Percentiles rank a stretch among this genome's conserved stretches.
Conservation (phyloP, 768 basidiomycete species). For the Mycena latifolia region DNA sequence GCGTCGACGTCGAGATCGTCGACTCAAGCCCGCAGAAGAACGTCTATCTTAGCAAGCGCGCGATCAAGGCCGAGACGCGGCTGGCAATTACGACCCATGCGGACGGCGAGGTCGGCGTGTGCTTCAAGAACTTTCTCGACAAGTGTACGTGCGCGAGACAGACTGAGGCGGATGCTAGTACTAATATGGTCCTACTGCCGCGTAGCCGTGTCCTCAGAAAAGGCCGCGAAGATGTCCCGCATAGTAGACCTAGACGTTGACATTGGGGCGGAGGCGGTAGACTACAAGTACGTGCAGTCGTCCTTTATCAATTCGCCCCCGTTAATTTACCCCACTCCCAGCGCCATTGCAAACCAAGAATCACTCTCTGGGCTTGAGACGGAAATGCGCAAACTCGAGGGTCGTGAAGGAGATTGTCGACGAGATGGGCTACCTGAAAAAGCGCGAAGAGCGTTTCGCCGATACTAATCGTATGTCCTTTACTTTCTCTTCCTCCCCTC, state of each 20-base stretch:
- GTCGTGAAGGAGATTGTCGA: constrained; percentile 94
- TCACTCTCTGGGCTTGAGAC: constrained; percentile 95
- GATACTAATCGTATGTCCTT: constrained; percentile 89
- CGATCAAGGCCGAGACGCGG: constrained; percentile 91
- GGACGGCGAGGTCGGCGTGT: constrained; percentile 96
- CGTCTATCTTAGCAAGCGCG: constrained; percentile 90
- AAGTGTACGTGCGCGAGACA: constrained; percentile 65
- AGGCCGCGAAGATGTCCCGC: constrained; percentile 66
- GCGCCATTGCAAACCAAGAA: constrained; percentile 99
- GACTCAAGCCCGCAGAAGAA: constrained; percentile 90
- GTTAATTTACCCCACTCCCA: constrained; percentile 52
- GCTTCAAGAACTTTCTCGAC: constrained; percentile 87
- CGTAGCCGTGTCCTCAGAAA: constrained; percentile 59
- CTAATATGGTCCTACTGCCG: neutral
- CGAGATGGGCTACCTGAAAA: constrained; percentile 92
- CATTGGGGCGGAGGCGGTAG: constrained; percentile 97
- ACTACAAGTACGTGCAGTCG: constrained; percentile 88
- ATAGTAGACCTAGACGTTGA: constrained; percentile 95
- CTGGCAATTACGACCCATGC: constrained; percentile 94
- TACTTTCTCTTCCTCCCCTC: too few species aligned
- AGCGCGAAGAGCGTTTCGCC: constrained; percentile 89
- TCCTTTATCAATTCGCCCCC: constrained; percentile 2
- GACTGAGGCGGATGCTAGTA: too few species aligned
- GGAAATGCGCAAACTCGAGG: constrained; percentile 98
- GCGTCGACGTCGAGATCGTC: constrained; percentile 94